Evolutionary conservation across 345 rosid genomes (phyloP), one percentile per base, ranked within the genome.

Genomic region (Pugionium cornutum): DNA sequence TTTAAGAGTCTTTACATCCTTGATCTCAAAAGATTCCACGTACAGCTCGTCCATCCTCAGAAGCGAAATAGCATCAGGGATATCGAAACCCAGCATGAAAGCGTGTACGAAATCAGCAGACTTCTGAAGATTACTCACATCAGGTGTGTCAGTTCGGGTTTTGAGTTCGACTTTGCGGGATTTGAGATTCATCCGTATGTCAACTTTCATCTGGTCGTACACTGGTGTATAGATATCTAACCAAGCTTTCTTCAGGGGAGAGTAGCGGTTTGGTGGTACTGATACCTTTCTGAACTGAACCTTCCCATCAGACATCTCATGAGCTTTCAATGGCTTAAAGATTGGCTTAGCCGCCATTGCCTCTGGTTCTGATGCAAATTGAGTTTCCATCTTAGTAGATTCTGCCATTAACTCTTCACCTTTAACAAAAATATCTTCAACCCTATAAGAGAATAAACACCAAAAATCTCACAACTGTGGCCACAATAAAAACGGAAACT

Each of bases 41-140:
- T 81, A 91, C 0, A 91, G 83, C 84, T 90, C 97, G 53, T 90
- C 95, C 49, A 90, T 18, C 18, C 90, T 85, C 62, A 90, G 66
- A 30, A 91, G 91, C 0, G 95, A 86, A 5, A 85, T 62, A 37
- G 97, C 97, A 54, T 90, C 95, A 0, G 76, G 56, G 7, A 83
- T 84, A 62, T 90, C 97, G 30, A 86, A 90, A 29, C 97, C 97
- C 10, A 87, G 57, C 97, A 87, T 85, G 79, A 87, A 87, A 10
- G 92, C 97, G 11, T 84, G 97, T 9, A 87, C 91, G 66, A 88
- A 91, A 78, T 91, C 97, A 1, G 97, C 89, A 70, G 86, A 84
- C 73, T 86, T 91, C 63, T 88, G 96, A 27, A 91, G 88, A 67
- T 84, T 82, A 34, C 91, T 82, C 4, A 88, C 41, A 18, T 91